Evolutionary conservation across 2,329 filamentous ascomycete genomes (phyloP).

Genomic region (Sarocladium kiliense): DNA sequence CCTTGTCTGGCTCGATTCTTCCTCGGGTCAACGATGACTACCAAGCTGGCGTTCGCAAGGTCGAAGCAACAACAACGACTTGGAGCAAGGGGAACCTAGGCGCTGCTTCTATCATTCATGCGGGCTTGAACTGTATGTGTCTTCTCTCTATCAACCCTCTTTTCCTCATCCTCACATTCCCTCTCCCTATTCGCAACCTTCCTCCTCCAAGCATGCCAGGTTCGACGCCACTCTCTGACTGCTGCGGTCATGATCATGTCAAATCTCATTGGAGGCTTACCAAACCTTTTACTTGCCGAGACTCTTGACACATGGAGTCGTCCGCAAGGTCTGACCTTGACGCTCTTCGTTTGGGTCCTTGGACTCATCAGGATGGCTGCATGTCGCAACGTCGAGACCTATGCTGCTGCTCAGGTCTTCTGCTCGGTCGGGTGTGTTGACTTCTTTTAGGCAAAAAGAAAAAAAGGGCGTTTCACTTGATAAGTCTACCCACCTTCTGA

Average conservation of each 20-base stretch:
- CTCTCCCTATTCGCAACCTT: conserved; percentile 20
- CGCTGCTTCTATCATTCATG: conserved; percentile 33
- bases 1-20: conserved; percentile 25
- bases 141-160: conserved; percentile 16
- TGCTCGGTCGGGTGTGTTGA: conserved; percentile 52
- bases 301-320: conserved; percentile 58
- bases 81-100: conserved; percentile 39
- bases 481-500: no score
- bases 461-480: no score
- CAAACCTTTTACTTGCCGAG: conserved; percentile 57
- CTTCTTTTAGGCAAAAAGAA: no score
- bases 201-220: conserved; percentile 33
- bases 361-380: conserved; percentile 62
- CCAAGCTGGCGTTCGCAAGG: conserved; percentile 31
- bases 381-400: conserved; percentile 54
- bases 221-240: conserved; percentile 40
- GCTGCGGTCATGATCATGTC: conserved; percentile 44
- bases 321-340: conserved; percentile 50
- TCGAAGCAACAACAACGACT: conserved; percentile 33
- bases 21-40: conserved; percentile 12
- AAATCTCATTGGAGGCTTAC: conserved; percentile 45
- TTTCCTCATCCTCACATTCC: conserved; percentile 25
- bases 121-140: no score
- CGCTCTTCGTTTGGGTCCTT: conserved; percentile 41
- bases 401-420: conserved; percentile 61